Conservation (phyloP, 164 flowering plant species). For the Paratinospora sagittata region DNA sequence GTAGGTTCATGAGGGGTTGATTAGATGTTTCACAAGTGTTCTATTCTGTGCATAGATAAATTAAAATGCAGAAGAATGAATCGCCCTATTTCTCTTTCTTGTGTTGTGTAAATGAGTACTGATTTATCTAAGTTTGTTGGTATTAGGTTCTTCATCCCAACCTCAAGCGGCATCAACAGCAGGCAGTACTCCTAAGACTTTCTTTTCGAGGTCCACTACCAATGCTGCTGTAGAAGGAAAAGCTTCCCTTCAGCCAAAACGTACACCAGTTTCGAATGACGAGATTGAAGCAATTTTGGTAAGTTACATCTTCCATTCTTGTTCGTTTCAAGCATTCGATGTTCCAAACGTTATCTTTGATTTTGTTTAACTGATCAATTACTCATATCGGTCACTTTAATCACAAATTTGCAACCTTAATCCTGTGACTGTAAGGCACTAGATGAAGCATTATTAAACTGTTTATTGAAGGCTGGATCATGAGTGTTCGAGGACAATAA, state of each 20-base stretch:
- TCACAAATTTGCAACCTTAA: not conserved
- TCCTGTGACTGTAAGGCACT: not conserved
- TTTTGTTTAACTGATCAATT: not conserved
- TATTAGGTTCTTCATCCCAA: slow-evolving; percentile 21
- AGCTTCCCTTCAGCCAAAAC: slow-evolving; percentile 84
- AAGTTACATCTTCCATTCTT: slow-evolving; percentile 17
- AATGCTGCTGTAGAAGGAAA: slow-evolving; percentile 55
- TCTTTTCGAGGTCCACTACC: slow-evolving; percentile 34
- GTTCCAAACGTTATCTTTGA: not conserved
- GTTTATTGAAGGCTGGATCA: not conserved
- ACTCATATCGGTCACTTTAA: not conserved
- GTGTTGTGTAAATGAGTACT: not conserved
- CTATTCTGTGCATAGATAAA: not conserved
- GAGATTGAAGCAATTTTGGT: slow-evolving; percentile 89
- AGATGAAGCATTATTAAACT: not conserved
- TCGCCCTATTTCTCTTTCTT: not conserved
- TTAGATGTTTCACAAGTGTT: too few species aligned
- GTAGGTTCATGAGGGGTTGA: too few species aligned
- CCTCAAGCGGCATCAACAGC: slow-evolving; percentile 13
- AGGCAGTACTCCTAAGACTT: slow-evolving; percentile 18
- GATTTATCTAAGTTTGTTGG: not conserved
- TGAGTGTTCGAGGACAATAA: not conserved
- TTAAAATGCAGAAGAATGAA: not conserved
- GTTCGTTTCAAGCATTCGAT: not conserved
- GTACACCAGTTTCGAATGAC: slow-evolving; percentile 59